A percentile compares a stretch with the other conserved stretches of the same genome.
phyloP scores from a whole-genome alignment of 2,329 filamentous ascomycete species.

The Penicillium polonicum region DNA sequence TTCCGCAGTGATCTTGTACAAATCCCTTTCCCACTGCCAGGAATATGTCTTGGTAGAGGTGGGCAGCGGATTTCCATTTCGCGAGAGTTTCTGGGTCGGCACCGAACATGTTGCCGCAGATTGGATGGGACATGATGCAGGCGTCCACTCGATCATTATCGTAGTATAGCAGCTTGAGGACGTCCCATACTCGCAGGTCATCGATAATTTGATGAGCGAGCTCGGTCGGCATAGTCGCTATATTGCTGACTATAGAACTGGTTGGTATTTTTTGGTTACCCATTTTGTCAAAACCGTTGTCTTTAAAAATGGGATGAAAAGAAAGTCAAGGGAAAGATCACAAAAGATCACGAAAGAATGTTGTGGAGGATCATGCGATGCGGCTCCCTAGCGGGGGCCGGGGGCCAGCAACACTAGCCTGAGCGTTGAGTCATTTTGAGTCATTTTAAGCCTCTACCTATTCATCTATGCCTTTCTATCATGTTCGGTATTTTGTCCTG shows the following conservation, averaged over 20 bases:
- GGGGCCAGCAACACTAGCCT: neutral
- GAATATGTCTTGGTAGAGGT: neutral
- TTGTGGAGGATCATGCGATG: neutral
- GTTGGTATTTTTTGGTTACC: neutral
- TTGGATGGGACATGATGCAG: conserved; percentile 10
- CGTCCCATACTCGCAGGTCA: conserved; percentile 22
- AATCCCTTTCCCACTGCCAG: neutral
- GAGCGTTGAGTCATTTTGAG: neutral
- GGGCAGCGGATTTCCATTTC: neutral
- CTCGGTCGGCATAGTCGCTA: conserved; percentile 18
- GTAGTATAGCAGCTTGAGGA: conserved; percentile 15
- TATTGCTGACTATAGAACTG: conserved; percentile 1
- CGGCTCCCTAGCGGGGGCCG: neutral
- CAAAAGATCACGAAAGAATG: neutral
- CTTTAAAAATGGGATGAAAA: too few relatives aligned
- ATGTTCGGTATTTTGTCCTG: neutral
- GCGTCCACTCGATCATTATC: conserved; percentile 9
- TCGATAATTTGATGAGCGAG: conserved; percentile 22
- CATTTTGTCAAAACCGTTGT: neutral
- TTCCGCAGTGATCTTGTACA: neutral
- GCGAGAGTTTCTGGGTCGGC: neutral
- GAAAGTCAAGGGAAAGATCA: neutral
- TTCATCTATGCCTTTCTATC: neutral
- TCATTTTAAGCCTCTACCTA: neutral
- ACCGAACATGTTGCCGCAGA: conserved; percentile 7